A percentile compares a stretch with the other conserved stretches of the same genome.
These are phyloP conservation scores for Trichosporon ovoides DNA, from an alignment of 1,284 basidiomycete genomes.

Conservation along the genomic window DNA sequence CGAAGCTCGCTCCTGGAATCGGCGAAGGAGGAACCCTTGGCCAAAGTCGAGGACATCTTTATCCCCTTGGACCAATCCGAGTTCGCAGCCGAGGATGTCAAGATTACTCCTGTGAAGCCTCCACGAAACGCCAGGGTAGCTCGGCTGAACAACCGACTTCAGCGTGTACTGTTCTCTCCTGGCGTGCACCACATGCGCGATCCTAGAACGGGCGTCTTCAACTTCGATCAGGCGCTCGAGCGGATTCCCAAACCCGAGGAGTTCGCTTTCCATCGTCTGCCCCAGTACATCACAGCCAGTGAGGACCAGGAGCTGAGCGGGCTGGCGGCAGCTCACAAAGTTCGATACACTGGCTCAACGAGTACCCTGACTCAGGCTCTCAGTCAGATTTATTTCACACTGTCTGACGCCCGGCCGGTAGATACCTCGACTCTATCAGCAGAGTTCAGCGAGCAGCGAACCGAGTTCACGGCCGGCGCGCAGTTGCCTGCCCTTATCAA, in stretches of 20 bases:
- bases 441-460: slow-evolving; percentile 58
- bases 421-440: slow-evolving; percentile 59
- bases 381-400: slow-evolving; percentile 80
- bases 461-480: slow-evolving; percentile 71
- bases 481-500: slow-evolving; percentile 69
- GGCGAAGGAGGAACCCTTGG: background rate
- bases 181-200: slow-evolving; percentile 91
- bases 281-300: slow-evolving; percentile 71
- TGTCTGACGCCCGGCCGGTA: slow-evolving; percentile 58
- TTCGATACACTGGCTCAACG: slow-evolving; percentile 74
- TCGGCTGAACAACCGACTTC: slow-evolving; percentile 67
- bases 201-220: slow-evolving; percentile 77
- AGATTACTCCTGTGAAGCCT: slow-evolving; percentile 46
- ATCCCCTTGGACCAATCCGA: background rate
- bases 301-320: slow-evolving; percentile 69
- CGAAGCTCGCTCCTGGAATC: background rate
- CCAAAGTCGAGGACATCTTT: background rate
- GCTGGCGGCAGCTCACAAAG: slow-evolving; percentile 57
- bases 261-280: slow-evolving; percentile 80
- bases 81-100: slow-evolving; percentile 4
- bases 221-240: slow-evolving; percentile 64
- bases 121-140: slow-evolving; percentile 54
- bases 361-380: slow-evolving; percentile 83
- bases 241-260: slow-evolving; percentile 76
- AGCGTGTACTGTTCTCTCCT: slow-evolving; percentile 80